Base-by-base conservation (phyloP, 176 grass and related monocot genomes). In the Eleusine coracana region DNA sequence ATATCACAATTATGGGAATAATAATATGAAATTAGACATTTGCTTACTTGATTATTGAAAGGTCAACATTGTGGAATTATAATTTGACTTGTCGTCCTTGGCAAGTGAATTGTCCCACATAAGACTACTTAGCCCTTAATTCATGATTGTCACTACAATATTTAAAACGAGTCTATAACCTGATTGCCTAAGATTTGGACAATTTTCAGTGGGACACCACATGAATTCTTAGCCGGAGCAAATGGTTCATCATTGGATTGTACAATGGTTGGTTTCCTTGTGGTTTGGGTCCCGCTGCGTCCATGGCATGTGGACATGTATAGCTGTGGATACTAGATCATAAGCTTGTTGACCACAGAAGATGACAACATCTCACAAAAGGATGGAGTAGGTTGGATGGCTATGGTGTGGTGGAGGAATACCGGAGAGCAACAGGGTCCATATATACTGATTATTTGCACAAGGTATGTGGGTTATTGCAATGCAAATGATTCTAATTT, bases 131-230 rank as follows among this genome's bases (percentile, higher is more conserved):
- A 27, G 9, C 13, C 66, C 16, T 42, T 72, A 65, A 83, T 37
- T 42, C 23, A 58, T 6, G 55, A 64, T 71, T 42, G 23, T 23
- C 5, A 49, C 4, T 28, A 45, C 14, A 49, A 25, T 44, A 46
- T 59, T 68, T 46, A 20, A 21, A 23, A 61, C 1, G 56, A 73
- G 15, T 18, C 66, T 37, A n/a, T 16, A 37, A 18, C 66, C 9
- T 73, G 80, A 88, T 83, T 73, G 58, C 46, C 36, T 72, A 78
- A 79, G 80, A 88, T 83, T 39, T 78, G 73, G 74, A 58, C 67
- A 56, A 27, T 8, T 73, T 83, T 23, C 2, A 20, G 66, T 66
- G 67, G 80, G 73, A 29, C 49, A 71, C 80, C 80, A 83, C 80
- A 83, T 78, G 74, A 89, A 76, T 49, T 56, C 45, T 85, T 85